Percentiles rank a stretch among this genome's conserved stretches.
Evolutionary conservation across 495 filamentous ascomycete species (phyloP).

Genomic region (Neurospora tetrasperma): DNA sequence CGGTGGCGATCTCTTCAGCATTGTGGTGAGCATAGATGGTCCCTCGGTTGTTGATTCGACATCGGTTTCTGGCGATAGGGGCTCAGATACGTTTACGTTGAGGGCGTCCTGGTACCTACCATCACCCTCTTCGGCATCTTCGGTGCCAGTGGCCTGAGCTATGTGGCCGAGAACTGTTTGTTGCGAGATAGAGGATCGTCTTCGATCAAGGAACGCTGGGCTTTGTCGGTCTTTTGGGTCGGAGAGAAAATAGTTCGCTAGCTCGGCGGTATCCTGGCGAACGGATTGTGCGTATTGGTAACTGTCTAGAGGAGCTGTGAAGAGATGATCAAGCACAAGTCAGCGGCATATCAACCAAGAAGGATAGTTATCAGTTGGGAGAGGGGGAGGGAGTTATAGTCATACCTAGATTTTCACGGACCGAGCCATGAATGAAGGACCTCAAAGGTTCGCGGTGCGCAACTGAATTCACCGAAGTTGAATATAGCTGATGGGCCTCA

Average conservation of each 20-base stretch:
- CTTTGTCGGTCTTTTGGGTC: conserved; percentile 38
- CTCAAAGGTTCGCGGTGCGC: conserved; percentile 57
- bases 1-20: conserved; percentile 49
- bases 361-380: conserved; percentile 7
- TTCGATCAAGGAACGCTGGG: conserved; percentile 30
- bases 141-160: conserved; percentile 12
- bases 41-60: conserved; percentile 25
- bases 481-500: conserved; percentile 27
- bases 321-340: not conserved
- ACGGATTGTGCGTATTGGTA: conserved; percentile 67
- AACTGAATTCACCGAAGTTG: conserved; percentile 27
- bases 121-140: conserved; percentile 1
- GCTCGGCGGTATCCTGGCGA: conserved; percentile 81
- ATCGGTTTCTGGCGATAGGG: conserved; percentile 36
- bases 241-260: conserved; percentile 78
- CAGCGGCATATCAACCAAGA: not conserved
- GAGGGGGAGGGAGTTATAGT: conserved; percentile 6
- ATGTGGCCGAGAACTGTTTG: conserved; percentile 5
- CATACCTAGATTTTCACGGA: conserved; percentile 54
- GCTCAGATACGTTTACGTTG: conserved; percentile 49
- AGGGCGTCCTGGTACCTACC: conserved; percentile 33
- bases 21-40: conserved; percentile 51
- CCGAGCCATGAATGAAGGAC: conserved; percentile 69
- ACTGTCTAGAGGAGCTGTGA: conserved; percentile 45
- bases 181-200: conserved; percentile 24